phyloP scores from a whole-genome alignment of 2,329 filamentous ascomycete genomes.

The Chaetomiaceae sp. region DNA sequence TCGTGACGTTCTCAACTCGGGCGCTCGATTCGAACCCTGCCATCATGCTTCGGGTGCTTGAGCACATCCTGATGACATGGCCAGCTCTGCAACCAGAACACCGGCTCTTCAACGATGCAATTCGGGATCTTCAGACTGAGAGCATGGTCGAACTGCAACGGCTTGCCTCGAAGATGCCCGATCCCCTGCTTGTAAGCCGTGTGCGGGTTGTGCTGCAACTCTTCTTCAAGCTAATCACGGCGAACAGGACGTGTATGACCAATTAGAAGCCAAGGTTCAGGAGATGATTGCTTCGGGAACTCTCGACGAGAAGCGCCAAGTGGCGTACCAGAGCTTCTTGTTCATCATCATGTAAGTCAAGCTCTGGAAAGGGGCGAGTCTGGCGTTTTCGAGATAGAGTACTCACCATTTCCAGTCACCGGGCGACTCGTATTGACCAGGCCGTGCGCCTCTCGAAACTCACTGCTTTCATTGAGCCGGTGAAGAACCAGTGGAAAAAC shows the following conservation, averaged over 20 bases:
- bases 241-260: constrained; percentile 70
- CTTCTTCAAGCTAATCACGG: constrained; percentile 20
- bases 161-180: constrained; percentile 83
- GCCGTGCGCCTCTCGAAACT: constrained; percentile 67
- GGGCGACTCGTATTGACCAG: constrained; percentile 68
- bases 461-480: constrained; percentile 72
- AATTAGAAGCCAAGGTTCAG: constrained; percentile 76
- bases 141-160: constrained; percentile 85
- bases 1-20: constrained; percentile 79
- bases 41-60: constrained; percentile 84
- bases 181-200: constrained; percentile 67
- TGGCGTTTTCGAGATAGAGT: neutral
- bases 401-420: constrained; percentile 54
- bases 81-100: constrained; percentile 67
- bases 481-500: constrained; percentile 75
- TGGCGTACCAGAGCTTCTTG: constrained; percentile 83
- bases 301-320: constrained; percentile 75
- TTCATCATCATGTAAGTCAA: constrained; percentile 79
- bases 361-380: too few relatives aligned
- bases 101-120: constrained; percentile 74
- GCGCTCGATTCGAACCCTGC: constrained; percentile 70
- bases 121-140: constrained; percentile 81
- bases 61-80: constrained; percentile 83
- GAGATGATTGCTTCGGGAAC: constrained; percentile 70
- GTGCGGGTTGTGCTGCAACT: neutral